These are phyloP conservation scores for Phytomonas francai DNA, from an alignment of 208 protist species.

Conservation along the genomic window DNA sequence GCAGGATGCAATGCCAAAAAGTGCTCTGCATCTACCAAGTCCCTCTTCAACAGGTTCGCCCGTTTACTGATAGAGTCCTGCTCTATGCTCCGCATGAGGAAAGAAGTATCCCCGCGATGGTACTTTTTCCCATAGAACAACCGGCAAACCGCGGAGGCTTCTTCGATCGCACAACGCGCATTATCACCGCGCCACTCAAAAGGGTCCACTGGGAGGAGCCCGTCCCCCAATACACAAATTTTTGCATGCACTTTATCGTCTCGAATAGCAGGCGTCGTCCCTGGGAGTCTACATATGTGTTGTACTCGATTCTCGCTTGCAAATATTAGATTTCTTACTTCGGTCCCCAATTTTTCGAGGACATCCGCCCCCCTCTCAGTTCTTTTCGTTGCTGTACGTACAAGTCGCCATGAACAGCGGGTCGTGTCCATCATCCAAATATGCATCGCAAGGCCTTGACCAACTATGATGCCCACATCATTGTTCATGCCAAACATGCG, in stretches of 20 bases:
- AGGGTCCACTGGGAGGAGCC: conserved; percentile 67
- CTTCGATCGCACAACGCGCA: conserved; percentile 52
- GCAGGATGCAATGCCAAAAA: conserved; percentile 44
- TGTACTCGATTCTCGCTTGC: conserved; percentile 18
- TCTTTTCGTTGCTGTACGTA: conserved; percentile 14
- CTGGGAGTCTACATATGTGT: conserved; percentile 31
- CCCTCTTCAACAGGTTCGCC: conserved; percentile 50
- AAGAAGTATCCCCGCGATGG: conserved; percentile 62
- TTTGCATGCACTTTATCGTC: conserved; percentile 34
- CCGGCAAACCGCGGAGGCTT: conserved; percentile 61
- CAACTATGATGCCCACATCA: conserved; percentile 56
- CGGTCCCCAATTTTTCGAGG: conserved; percentile 16
- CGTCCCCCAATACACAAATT: conserved; percentile 58
- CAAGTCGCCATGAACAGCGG: conserved; percentile 36
- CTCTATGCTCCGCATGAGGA: conserved; percentile 50
- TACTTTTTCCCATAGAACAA: conserved; percentile 80
- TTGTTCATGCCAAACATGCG: conserved; percentile 29
- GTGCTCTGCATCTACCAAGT: conserved; percentile 65
- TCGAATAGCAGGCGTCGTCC: conserved; percentile 59
- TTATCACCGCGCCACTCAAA: conserved; percentile 83
- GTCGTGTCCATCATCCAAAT: conserved; percentile 29
- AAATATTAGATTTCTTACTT: conserved; percentile 17
- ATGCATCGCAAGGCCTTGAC: conserved; percentile 47
- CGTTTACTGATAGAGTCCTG: conserved; percentile 65
- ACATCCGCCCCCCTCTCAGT: not conserved